Evolutionary conservation across 75 land plant species (phyloP), one percentile per base, ranked within the genome.

Genomic region (Gnetum montanum): DNA sequence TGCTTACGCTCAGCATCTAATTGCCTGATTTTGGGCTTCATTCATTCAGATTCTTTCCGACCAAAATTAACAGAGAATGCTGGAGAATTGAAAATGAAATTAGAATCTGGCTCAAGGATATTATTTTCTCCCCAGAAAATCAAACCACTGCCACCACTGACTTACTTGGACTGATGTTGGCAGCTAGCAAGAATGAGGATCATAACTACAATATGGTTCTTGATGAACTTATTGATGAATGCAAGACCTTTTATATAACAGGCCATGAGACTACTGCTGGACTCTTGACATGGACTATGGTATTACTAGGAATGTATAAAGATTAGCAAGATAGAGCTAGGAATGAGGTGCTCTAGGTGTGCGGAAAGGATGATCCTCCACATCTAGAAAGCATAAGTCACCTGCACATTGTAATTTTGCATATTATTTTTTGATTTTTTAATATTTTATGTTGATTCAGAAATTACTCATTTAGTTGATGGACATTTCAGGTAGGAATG

Each of bases 191-290:
- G 35, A 36, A 19, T 1, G 43, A 34, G n/a, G 72, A 59, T 1
- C 49, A 57, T 22, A 43, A 34, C 28, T 26, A 13, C 43, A 13
- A 13, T 16, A 0, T 40, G 15, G 4, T 8, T 13, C 16, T 13
- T 13, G 15, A 0, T 72, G 16, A 68, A 41, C 43, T 94, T 6
- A 82, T 94, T 70, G 98, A 94, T 43, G 87, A 85, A 37, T 88
- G 90, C 75, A 90, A 86, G 70, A 90, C 97, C 23, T 78, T 95
- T 72, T 95, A 77, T 67, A 86, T 95, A 49, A 83, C 89, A 11
- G 99, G 99, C 4, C 99, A 95, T 33, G 96, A 90, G 44, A 90
- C 92, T 10, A 73, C 88, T 1, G 70, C 92, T 3, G 62, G 75
- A 0, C 60, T 82, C 7, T 77, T 95, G 53, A 83, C 97, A 0